These are phyloP conservation scores for Eustoma russellianum DNA, from an alignment of 257 asterid species.

Conservation along the genomic window DNA sequence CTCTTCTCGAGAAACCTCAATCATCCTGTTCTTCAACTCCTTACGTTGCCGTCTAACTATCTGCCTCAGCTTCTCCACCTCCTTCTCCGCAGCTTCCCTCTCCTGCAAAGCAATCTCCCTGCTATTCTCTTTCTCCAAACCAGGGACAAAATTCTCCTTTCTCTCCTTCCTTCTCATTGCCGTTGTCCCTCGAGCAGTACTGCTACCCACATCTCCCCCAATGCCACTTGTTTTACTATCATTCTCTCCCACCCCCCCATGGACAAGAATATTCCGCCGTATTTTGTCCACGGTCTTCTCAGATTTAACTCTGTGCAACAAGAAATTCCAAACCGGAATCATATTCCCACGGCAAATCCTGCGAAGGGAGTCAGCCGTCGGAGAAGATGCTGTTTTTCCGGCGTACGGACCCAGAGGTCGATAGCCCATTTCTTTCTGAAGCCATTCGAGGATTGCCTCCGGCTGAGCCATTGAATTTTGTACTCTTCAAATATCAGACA, in stretches of 20 bases:
- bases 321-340: conserved; percentile 86
- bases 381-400: conserved; percentile 47
- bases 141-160: conserved; percentile 18
- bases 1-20: conserved; percentile 95
- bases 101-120: conserved; percentile 90
- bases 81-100: conserved; percentile 94
- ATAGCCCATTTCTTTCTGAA: conserved; percentile 89
- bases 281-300: conserved; percentile 91
- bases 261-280: conserved; percentile 80
- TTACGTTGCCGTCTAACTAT: conserved; percentile 84
- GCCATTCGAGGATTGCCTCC: conserved; percentile 86
- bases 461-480: conserved; percentile 71
- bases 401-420: conserved; percentile 82
- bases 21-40: conserved; percentile 87
- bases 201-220: conserved; percentile 15
- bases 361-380: conserved; percentile 70
- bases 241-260: conserved; percentile 37
- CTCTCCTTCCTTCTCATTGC: conserved; percentile 40
- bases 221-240: conserved; percentile 19
- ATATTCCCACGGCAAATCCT: conserved; percentile 92
- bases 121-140: conserved; percentile 31
- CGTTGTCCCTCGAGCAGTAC: conserved; percentile 23
- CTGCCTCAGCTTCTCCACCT: conserved; percentile 95
- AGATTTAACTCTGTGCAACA: conserved; percentile 78
- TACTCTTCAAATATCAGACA: conserved; percentile 24